phyloP scores from a whole-genome alignment of 225 moss, liverwort and hornwort species.

The Climacium dendroides region DNA sequence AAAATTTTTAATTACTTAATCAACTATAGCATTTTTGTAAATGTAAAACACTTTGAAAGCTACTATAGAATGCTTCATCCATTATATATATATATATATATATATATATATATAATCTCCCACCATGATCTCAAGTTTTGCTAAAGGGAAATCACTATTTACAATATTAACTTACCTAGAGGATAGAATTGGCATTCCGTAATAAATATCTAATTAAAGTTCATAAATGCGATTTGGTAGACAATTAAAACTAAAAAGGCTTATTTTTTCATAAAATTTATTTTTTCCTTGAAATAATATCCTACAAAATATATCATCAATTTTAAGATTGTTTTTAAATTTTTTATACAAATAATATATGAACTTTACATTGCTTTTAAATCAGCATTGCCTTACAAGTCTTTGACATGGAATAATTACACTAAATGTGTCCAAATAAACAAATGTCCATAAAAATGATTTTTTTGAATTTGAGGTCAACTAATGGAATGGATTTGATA shows the following conservation, averaged over 20 bases:
- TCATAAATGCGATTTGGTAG: not conserved
- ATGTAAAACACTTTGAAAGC: not conserved
- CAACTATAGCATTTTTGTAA: not conserved
- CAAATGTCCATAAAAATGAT: not conserved
- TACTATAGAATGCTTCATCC: not conserved
- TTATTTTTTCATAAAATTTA: too few species aligned
- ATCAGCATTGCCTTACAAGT: too few species aligned
- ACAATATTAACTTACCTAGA: not conserved
- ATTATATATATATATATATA: not conserved
- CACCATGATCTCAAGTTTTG: not conserved
- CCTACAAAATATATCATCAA: rapidly evolving
- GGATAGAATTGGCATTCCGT: rapidly evolving
- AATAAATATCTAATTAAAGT: not conserved
- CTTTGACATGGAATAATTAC: not conserved
- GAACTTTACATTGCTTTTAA: not conserved
- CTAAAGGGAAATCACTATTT: rapidly evolving
- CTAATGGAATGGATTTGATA: not conserved
- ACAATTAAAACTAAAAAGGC: not conserved
- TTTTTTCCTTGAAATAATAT: not conserved
- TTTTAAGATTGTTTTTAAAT: not conserved
- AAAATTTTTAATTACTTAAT: not conserved
- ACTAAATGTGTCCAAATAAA: not conserved
- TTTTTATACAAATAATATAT: rapidly evolving
- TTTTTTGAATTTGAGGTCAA: not conserved
- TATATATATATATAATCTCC: not conserved